Evolutionary conservation across 495 filamentous ascomycete genomes (phyloP).

Genomic region (Glonium stellatum): DNA sequence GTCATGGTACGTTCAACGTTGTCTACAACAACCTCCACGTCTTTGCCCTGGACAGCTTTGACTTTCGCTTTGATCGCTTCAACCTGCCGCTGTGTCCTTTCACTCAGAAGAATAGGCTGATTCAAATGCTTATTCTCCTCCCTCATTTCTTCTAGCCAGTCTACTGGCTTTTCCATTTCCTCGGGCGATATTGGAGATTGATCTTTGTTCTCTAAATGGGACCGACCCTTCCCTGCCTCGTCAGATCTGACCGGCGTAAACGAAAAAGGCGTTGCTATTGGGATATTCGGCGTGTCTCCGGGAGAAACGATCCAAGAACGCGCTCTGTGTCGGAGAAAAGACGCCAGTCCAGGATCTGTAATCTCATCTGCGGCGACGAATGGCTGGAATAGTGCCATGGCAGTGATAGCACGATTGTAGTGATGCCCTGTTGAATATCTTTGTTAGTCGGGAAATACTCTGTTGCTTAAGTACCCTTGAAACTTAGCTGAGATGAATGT

Average conservation of each 20-base stretch:
- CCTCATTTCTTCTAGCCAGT: neutral
- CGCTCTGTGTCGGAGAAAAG: slow-evolving; percentile 20
- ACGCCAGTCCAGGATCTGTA: slow-evolving; percentile 6
- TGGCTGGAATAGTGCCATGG: slow-evolving; percentile 18
- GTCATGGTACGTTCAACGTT: neutral
- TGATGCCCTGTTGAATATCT: slow-evolving; percentile 3
- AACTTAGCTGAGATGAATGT: too few species aligned
- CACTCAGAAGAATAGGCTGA: neutral
- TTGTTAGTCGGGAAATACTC: neutral
- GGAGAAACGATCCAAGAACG: slow-evolving; percentile 18
- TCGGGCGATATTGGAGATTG: too few species aligned
- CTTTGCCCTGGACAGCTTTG: too few species aligned
- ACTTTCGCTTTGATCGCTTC: too few species aligned
- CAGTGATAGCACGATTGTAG: slow-evolving; percentile 16
- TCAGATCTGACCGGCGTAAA: neutral
- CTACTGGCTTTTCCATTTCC: too few species aligned
- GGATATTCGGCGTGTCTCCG: slow-evolving; percentile 3
- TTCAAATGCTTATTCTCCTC: neutral
- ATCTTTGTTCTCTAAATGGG: too few species aligned
- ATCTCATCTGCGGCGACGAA: neutral
- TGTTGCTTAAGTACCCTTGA: too few species aligned
- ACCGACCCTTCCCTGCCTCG: neutral
- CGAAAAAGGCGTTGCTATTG: neutral
- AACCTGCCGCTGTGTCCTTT: neutral
- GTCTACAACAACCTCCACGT: too few species aligned